Evolutionary conservation across 805 yeast genomes (phyloP), one percentile per base, ranked within the genome.

Genomic region (Candida loeiensis): DNA sequence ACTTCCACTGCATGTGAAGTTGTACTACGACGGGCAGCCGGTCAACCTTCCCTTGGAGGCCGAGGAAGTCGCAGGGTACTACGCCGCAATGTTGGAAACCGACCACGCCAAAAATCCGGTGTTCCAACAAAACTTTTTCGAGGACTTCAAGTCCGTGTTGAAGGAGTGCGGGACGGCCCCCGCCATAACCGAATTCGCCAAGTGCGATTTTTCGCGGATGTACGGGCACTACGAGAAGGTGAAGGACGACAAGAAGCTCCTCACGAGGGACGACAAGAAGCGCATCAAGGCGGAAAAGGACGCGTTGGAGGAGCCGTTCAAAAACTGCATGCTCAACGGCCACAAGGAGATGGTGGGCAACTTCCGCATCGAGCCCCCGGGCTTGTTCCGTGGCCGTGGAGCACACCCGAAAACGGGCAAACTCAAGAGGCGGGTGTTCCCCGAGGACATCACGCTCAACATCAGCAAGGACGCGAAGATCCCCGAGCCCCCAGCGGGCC

Each of bases 11-110:
- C 74, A 77, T 52, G 85, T 90, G 28, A 86, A 84, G 55, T 51
- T 91, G 39, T 73, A 77, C 43, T 90, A 91, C 54, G 83, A 84
- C 49, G 87, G 86, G 1, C 72, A 76, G 48, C 85, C 93, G 0
- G 90, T 90, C 0, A 69, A 68, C 20, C 69, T 91, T 43, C 91
- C 96, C 1, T 64, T 68, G 1, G 85, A 73, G 41, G 97, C 96
- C 2, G 99, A 91, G 63, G 98, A 91, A 61, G 96, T 91, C 25
- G 98, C 97, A 0, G 97, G 96, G 0, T 91, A 89, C 55, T 91
- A 74, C 60, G 98, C 84, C 7, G 96, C 96, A 4, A 73, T 91
- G 78, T 47, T 90, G 32, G 89, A 86, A 48, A 75, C 89, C 1
- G 96, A 91, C 48, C 96, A 91, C 62, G 93, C 89, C 9, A 75